Conservation (phyloP, 75 land plant genomes). For the Pinus albicaulis region DNA sequence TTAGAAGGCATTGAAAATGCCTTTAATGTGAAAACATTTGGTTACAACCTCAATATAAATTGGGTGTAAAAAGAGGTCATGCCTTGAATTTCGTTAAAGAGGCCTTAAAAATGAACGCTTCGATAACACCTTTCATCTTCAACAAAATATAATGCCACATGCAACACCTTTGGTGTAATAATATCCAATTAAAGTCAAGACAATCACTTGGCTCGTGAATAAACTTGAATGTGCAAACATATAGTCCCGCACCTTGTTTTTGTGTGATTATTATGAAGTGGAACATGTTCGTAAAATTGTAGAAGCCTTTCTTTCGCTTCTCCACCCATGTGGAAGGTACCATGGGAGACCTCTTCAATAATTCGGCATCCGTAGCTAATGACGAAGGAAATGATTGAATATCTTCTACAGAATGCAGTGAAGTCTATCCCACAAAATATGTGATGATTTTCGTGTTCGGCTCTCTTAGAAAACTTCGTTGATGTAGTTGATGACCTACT, state of each 20-base stretch:
- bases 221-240: too few species aligned
- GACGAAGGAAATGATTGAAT: conserved; percentile 80
- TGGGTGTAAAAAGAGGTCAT: too few species aligned
- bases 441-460: conserved; percentile 30
- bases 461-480: conserved; percentile 25
- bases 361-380: conserved; percentile 58
- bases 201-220: too few species aligned
- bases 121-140: too few species aligned
- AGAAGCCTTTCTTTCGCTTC: conserved; percentile 56
- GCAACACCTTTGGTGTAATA: too few species aligned
- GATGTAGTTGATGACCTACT: conserved; percentile 59
- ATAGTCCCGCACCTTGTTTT: conserved; percentile 3
- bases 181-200: too few species aligned
- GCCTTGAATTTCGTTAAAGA: too few species aligned
- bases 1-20: too few species aligned
- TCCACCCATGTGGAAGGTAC: conserved; percentile 81
- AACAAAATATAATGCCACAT: too few species aligned
- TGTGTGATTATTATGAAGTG: conserved; percentile 59
- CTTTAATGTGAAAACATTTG: too few species aligned
- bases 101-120: too few species aligned
- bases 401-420: conserved; percentile 55
- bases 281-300: conserved; percentile 65
- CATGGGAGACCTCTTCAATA: conserved; percentile 66
- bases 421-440: conserved; percentile 46
- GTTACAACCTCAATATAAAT: too few species aligned